phyloP scores from a whole-genome alignment of 2,329 filamentous ascomycete species.

The Ascochyta clinopodiicola region DNA sequence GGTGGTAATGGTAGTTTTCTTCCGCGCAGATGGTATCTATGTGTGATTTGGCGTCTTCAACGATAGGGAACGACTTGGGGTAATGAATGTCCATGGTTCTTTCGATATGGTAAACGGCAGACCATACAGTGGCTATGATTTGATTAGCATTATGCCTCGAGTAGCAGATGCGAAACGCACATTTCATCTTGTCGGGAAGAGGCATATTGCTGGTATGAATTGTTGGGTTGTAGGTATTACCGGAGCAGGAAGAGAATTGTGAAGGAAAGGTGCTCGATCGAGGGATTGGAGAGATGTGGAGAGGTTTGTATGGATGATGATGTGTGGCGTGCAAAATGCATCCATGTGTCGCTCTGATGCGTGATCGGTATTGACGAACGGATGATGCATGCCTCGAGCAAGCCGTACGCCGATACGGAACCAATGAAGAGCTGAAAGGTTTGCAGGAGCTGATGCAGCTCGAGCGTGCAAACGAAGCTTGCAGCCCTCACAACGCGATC shows the following conservation, averaged over 20 bases:
- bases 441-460: background rate
- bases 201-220: background rate
- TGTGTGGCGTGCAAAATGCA: background rate
- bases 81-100: constrained; percentile 1
- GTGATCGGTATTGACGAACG: background rate
- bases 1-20: background rate
- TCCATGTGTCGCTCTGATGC: background rate
- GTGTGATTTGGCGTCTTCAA: constrained; percentile 13
- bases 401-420: background rate
- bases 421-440: background rate
- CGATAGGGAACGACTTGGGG: constrained; percentile 9
- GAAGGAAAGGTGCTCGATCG: background rate
- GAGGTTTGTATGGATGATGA: background rate
- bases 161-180: background rate
- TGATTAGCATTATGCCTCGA: background rate
- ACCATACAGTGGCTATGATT: background rate
- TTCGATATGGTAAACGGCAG: background rate
- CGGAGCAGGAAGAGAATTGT: background rate
- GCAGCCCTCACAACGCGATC: background rate
- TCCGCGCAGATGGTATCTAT: background rate
- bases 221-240: background rate
- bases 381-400: background rate
- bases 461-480: background rate
- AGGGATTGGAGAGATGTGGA: background rate
- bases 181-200: background rate